Evolutionary conservation across 1,284 basidiomycete genomes (phyloP), one percentile per base, ranked within the genome.

Genomic region (Anthracocystis walkeri): DNA sequence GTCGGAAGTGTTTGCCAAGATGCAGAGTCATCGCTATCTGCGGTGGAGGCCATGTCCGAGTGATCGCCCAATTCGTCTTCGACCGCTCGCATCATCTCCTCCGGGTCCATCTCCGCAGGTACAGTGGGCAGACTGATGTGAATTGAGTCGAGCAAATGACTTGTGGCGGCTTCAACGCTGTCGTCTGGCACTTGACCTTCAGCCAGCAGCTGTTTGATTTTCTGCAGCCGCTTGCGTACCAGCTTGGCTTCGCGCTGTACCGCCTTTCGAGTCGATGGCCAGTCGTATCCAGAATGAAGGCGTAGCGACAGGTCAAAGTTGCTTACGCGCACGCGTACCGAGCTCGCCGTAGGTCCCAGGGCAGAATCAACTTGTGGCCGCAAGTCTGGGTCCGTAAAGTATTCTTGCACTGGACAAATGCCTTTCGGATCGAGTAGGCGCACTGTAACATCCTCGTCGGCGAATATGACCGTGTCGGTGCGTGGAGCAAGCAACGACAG

Each of bases 131-230:
- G 46, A 16, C 76, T 65, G 27, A 82, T 75, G 81, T 95, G 93
- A 25, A 98, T 90, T 0, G 95, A 97, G 82, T 97, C 96, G 88
- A 95, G 96, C 7, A 98, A 88, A 11, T 92, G 88, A 3, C 93
- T 87, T 65, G 90, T 91, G 5, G 91, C 91, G 50, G 92, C 90
- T 78, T 95, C 94, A 21, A 92, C 88, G 50, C 88, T 90, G 27
- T 92, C 90, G 78, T 97, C 93, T 31, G 94, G 92, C 4, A 89
- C 89, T 83, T 98, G 96, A 2, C 96, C 97, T 46, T 88, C 91
- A 0, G 95, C 93, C n/a, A 99, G 90, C 2, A 99, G 88, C 85
- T 99, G 96, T 56, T 92, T 89, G 80, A 99, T 97, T 86, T 93
- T 94, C 52, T 93, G 91, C 45, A 99, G 89, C 25, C 91, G 90